A percentile compares a stretch with the other conserved stretches of the same genome.
Evolutionary conservation across 192 early-diverging fungal genomes (phyloP).

Genomic region (Haplosporangium gracile): DNA sequence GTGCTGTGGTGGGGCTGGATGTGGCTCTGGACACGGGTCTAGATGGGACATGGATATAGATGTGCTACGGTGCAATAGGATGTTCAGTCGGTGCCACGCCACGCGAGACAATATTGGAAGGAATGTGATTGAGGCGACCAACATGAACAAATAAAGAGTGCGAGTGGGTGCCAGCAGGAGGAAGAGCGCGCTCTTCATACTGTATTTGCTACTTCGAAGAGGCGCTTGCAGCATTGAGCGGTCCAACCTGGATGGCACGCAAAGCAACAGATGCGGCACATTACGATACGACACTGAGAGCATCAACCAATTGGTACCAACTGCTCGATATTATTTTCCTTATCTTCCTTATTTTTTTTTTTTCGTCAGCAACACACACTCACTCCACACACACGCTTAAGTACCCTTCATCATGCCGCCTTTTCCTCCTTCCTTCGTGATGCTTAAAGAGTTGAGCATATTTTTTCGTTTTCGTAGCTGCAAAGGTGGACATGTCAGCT

Average conservation of each 20-base stretch:
- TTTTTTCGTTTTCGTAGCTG: neutral
- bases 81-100: neutral
- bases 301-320: neutral
- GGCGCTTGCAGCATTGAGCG: neutral
- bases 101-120: neutral
- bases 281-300: neutral
- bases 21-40: neutral
- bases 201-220: neutral
- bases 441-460: neutral
- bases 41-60: neutral
- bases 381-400: neutral
- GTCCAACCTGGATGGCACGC: neutral
- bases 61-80: neutral
- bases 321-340: neutral
- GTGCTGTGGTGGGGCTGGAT: neutral
- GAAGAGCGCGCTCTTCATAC: neutral
- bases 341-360: neutral
- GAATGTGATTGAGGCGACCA: neutral
- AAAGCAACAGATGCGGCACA: conserved; percentile 1
- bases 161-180: neutral
- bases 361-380: neutral
- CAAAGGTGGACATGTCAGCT: neutral
- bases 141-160: neutral
- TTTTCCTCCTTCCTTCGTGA: conserved; percentile 6
- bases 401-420: neutral